phyloP scores from a whole-genome alignment of 2,329 filamentous ascomycete genomes.

The Diaporthe citri region DNA sequence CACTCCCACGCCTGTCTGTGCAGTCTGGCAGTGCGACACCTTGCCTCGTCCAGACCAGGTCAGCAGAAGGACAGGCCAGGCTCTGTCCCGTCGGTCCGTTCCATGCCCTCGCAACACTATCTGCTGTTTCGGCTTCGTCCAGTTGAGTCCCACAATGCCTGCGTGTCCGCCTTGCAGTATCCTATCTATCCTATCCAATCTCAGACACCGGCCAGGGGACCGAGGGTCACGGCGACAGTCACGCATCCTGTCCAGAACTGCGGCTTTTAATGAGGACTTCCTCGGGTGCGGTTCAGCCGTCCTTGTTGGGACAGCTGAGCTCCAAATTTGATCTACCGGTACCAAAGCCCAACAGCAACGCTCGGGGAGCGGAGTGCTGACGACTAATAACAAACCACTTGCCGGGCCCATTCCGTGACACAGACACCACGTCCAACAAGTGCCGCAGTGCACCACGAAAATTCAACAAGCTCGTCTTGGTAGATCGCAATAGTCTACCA shows the following conservation, averaged over 20 bases:
- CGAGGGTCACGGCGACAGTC: slow-evolving; percentile 6
- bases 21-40: slow-evolving; percentile 10
- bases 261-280: slow-evolving; percentile 6
- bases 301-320: slow-evolving; percentile 9
- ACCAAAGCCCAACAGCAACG: slow-evolving; percentile 19
- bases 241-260: background rate
- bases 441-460: slow-evolving; percentile 30
- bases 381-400: slow-evolving; percentile 19
- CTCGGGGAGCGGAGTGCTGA: slow-evolving; percentile 18
- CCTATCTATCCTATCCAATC: background rate
- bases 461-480: slow-evolving; percentile 27
- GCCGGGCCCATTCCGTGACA: slow-evolving; percentile 30
- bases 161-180: background rate
- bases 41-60: background rate
- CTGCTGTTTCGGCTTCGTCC: slow-evolving; percentile 4
- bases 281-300: background rate
- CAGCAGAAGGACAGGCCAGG: background rate
- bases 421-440: slow-evolving; percentile 32
- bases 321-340: slow-evolving; percentile 23
- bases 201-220: background rate
- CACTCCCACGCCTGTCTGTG: background rate
- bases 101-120: background rate
- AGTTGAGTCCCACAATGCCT: background rate
- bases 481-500: slow-evolving; percentile 34
- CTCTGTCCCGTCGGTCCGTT: background rate